phyloP scores from a whole-genome alignment of 192 early-diverging fungal genomes.

The Geosiphon pyriformis region DNA sequence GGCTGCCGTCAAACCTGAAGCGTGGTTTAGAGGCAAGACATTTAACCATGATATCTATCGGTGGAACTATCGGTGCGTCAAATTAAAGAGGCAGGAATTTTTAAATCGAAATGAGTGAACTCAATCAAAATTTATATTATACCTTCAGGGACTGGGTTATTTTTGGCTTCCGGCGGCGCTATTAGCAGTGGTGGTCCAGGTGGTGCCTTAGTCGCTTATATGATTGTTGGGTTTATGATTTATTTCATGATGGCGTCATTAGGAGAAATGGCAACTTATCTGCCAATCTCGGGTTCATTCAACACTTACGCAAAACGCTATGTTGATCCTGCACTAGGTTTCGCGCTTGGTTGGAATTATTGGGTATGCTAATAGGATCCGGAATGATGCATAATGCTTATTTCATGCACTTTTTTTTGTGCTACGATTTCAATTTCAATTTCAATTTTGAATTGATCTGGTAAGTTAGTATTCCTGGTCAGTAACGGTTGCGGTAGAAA shows the following conservation, averaged over 20 bases:
- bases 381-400: background rate
- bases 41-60: conserved; percentile 71
- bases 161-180: conserved; percentile 72
- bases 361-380: conserved; percentile 10
- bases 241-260: conserved; percentile 72
- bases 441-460: too few species aligned
- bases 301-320: conserved; percentile 78
- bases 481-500: conserved; percentile 68
- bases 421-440: too few species aligned
- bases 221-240: conserved; percentile 64
- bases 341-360: conserved; percentile 61
- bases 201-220: conserved; percentile 73
- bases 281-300: conserved; percentile 81
- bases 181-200: conserved; percentile 73
- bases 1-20: conserved; percentile 25
- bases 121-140: background rate
- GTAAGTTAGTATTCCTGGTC: conserved; percentile 57
- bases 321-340: conserved; percentile 79
- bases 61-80: conserved; percentile 56
- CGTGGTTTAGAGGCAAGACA: conserved; percentile 67
- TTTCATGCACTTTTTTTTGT: background rate
- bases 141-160: conserved; percentile 62
- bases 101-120: background rate
- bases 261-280: conserved; percentile 82
- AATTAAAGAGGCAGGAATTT: background rate